Evolutionary conservation across 306 rosid species (phyloP), one percentile per base, ranked within the genome.

Genomic region (Vigna trinervia): DNA sequence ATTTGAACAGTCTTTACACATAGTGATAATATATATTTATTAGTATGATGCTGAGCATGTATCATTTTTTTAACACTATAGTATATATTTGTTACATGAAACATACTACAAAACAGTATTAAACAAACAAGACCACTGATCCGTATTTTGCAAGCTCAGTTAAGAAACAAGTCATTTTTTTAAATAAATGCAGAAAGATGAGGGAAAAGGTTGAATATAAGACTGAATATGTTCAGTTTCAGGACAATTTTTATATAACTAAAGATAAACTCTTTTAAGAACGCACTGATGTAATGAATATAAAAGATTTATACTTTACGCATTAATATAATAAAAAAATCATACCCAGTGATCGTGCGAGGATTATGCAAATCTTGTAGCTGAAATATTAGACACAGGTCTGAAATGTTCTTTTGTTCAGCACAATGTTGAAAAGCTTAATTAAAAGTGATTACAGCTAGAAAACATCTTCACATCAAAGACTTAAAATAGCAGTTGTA

Each of bases 381-480:
- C 47, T 77, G 15, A 51, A 66, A 59, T n/a, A 15, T 32, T 38
- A n/a, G 74, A 60, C 75, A 78, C 11, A 34, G 28, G 54, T 67
- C 57, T 77, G 4, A 56, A 12, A 26, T 82, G 76, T 71, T 85
- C 65, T 61, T 32, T 57, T 38, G 54, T 22, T 56, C 2, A 64
- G 70, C 58, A 63, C 30, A 52, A 45, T 14, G 36, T 36, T 46
- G 56, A 10, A 22, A 45, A 69, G 43, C 45, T 73, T 69, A 71
- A 64, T 72, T 68, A 71, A 57, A 46, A 41, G 64, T 67, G 80
- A 79, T 79, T 53, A 84, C 89, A 84, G 86, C 87, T 63, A 60
- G 76, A 74, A 82, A 32, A 62, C 60, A 70, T 19, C 26, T 20
- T 83, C 57, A 45, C 12, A 57, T 57, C 15, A 57, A 67, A 22